Evolutionary conservation across 306 rosid species (phyloP), one percentile per base, ranked within the genome.

Genomic region (Sesbania bispinosa): DNA sequence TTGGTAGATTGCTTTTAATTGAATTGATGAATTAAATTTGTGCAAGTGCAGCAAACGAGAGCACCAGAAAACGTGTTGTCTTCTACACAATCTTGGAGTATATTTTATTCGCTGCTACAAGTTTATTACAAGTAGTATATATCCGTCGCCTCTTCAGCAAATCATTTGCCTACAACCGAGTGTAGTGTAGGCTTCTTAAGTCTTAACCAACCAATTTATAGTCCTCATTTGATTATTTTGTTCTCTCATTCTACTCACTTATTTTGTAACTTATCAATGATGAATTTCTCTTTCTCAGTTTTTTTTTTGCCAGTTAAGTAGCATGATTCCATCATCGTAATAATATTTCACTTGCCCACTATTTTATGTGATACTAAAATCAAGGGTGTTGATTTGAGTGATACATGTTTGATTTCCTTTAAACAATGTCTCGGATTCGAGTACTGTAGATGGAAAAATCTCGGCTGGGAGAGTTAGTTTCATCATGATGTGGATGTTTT

Each of bases 71-170:
- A 57, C 84, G 87, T 32, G 85, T 80, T 1, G 59, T 80, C 1
- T 39, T 80, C 67, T 80, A 72, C 73, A 80, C 87, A 62, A 0
- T 83, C 0, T 5, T 59, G 38, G 87, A 83, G 67, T 83, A 80
- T 20, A 6, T 77, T 33, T 38, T 83, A 36, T 80, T 83, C 5
- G 82, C 77, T 5, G 39, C 27, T 30, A 71, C 82, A 24, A 83
- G 87, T 51, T 1, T 71, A 45, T 71, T 76, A 27, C 87, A 83
- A 76, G 87, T 79, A 11, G 43, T 83, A 23, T 83, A 76, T 41
- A 83, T 83, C 23, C 84, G 87, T 43, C 80, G 87, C 33, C 87
- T 83, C 59, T 80, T 83, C 79, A 67, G 82, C 75, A 76, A 74
- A 53, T 78, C 85, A 20, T 77, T 48, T 69, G 79, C 76, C 43